phyloP scores from a whole-genome alignment of 148 eudicot genomes.

The Polygonum maritimum region DNA sequence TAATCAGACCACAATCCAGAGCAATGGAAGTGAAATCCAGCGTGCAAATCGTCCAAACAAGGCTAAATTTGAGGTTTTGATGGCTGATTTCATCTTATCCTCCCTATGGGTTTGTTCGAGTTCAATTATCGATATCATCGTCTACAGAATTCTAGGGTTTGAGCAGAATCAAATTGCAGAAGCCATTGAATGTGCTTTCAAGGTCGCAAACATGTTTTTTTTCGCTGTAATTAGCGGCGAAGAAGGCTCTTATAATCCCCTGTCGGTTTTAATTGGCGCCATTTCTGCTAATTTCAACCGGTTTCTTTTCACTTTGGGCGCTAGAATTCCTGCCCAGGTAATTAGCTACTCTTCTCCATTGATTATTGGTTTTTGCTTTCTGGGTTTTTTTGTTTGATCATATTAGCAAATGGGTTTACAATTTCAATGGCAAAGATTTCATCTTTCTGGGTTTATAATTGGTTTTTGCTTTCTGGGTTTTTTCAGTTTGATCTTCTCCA shows the following conservation, averaged over 20 bases:
- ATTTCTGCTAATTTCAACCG: constrained; percentile 49
- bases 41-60: neutral
- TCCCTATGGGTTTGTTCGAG: constrained; percentile 80
- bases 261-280: constrained; percentile 46
- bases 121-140: constrained; percentile 39
- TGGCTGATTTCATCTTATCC: constrained; percentile 46
- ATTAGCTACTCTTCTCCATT: constrained; percentile 11
- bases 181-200: constrained; percentile 23
- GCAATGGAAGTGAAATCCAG: neutral
- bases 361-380: neutral
- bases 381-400: neutral
- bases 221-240: constrained; percentile 36
- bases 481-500: neutral
- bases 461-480: too few species aligned
- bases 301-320: constrained; percentile 59
- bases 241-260: constrained; percentile 70
- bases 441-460: neutral
- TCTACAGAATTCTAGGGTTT: constrained; percentile 33
- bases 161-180: constrained; percentile 33
- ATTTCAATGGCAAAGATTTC: neutral
- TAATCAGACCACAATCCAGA: neutral
- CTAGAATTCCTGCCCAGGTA: constrained; percentile 86
- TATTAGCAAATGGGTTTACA: neutral
- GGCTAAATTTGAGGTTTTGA: constrained; percentile 17
- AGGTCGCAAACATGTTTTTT: constrained; percentile 46